Percentiles rank a stretch among this genome's conserved stretches.
Conservation (phyloP, 1,284 basidiomycete genomes). For the Inonotus obliquus region DNA sequence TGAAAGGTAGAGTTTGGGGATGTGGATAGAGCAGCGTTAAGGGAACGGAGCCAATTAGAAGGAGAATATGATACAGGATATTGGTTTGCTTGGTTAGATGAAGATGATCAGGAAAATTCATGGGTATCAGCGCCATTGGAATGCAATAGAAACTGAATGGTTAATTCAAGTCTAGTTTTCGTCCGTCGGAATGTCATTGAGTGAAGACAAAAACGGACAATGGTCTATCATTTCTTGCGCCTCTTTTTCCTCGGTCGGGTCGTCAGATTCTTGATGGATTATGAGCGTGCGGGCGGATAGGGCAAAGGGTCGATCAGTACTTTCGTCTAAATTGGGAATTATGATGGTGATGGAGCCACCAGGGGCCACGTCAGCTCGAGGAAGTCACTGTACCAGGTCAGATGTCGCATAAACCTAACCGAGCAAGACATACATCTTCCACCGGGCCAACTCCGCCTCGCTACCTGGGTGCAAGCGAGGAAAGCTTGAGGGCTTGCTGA, state of each 20-base stretch:
- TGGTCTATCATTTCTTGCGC: not conserved
- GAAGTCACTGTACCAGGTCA: not conserved
- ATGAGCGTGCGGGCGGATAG: not conserved
- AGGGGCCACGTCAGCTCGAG: constrained; percentile 2
- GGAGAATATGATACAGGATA: not conserved
- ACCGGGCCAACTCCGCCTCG: not conserved
- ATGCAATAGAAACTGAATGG: not conserved
- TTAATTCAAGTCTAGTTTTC: not conserved
- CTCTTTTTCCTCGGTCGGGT: not conserved
- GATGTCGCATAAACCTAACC: not conserved
- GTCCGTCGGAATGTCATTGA: not conserved
- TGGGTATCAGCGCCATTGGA: not conserved
- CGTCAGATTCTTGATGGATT: not conserved
- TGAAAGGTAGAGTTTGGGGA: not conserved
- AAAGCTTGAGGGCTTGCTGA: constrained; percentile 63
- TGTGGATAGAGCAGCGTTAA: not conserved
- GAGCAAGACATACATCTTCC: not conserved
- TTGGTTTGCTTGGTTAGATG: not conserved
- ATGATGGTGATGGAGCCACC: not conserved
- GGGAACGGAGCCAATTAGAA: not conserved
- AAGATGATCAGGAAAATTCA: not conserved
- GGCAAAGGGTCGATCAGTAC: not conserved
- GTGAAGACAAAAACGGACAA: not conserved
- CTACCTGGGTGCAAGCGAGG: constrained; percentile 54
- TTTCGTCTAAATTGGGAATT: not conserved